Conservation (phyloP, 2,329 filamentous ascomycete genomes). For the Neocucurbitaria cava region DNA sequence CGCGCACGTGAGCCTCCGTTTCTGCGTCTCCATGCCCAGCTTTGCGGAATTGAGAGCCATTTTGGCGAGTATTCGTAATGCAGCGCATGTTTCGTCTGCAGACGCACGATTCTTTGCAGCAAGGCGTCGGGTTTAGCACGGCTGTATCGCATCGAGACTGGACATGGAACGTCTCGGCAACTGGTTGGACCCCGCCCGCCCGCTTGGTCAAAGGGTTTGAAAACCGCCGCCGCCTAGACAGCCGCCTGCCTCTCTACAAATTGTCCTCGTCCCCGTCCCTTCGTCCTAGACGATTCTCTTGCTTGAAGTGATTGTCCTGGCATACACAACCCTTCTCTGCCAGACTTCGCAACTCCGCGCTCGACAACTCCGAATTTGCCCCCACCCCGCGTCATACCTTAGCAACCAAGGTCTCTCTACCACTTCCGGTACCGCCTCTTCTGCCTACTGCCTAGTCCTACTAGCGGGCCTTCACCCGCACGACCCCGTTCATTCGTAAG, state of each 20-base stretch:
- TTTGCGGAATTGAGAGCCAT: slow-evolving; percentile 6
- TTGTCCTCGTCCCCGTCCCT: slow-evolving; percentile 13
- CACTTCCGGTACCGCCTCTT: slow-evolving; percentile 11
- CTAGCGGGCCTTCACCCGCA: slow-evolving; percentile 18
- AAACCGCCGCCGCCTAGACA: not conserved
- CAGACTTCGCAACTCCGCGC: not conserved
- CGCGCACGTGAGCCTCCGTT: slow-evolving; percentile 22
- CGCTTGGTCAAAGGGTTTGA: not conserved
- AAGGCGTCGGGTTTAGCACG: not conserved
- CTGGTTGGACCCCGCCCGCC: not conserved
- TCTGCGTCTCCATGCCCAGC: not conserved
- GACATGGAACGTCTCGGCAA: not conserved
- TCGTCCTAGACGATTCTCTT: slow-evolving; percentile 8
- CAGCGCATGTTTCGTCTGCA: slow-evolving; percentile 31
- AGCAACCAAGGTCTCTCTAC: slow-evolving; percentile 5
- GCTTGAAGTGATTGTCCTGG: no score
- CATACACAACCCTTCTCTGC: not conserved
- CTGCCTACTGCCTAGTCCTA: slow-evolving; percentile 25
- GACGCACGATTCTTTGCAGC: slow-evolving; percentile 26
- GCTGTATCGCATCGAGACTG: not conserved
- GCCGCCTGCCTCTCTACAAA: slow-evolving; percentile 13
- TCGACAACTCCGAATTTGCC: slow-evolving; percentile 8
- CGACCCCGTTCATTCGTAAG: slow-evolving; percentile 22
- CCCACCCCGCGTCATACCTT: slow-evolving; percentile 24
- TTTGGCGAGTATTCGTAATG: slow-evolving; percentile 13